Base-by-base conservation (phyloP, 148 eudicot genomes). In the Camellia japonica region DNA sequence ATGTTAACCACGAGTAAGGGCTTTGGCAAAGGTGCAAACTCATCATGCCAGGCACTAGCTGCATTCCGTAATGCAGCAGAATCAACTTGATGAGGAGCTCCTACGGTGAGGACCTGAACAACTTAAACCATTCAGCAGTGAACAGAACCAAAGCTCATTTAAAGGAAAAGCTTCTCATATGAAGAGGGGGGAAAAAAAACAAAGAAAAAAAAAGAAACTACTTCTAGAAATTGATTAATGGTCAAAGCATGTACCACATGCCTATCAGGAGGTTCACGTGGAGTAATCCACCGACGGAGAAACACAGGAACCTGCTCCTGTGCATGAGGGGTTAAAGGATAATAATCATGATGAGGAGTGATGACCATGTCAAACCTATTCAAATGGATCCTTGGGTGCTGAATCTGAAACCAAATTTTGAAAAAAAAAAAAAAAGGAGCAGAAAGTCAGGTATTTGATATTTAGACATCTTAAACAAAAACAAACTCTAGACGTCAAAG, bases 1-100 rank as follows among this genome's bases (percentile, higher is more conserved):
- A 95, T 85, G 80, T 93, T 95, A 75, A 95, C 98, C 65, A 95
- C 98, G 46, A 95, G 90, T 85, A 95, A 88, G 42, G 98, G 98
- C 81, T 88, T 93, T 30, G 94, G 88, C 73, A 95, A 77, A 74
- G 90, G 80, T 65, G 93, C 93, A 86, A 95, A 89, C 89, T 95
- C 98, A 70, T 95, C 92, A 76, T 95, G 98, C 98, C 98, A 95
- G 52, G 89, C 62, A 66, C 77, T 89, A 46, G 98, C 98, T 41
- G 94, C 98, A 88, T 83, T 85, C 44, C 97, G 86, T 18, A 95
- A 91, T 49, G 84, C 87, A 69, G 97, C 80, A 79, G 90, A 87
- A 85, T 95, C 98, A 86, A 90, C 68, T 81, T 90, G 95, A 89
- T 95, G 98, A 79, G 93, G 87, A 80, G 97, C 97, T 81, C 98